Evolutionary conservation across 192 early-diverging fungal species (phyloP).

Genomic region (Coemansia umbellata): DNA sequence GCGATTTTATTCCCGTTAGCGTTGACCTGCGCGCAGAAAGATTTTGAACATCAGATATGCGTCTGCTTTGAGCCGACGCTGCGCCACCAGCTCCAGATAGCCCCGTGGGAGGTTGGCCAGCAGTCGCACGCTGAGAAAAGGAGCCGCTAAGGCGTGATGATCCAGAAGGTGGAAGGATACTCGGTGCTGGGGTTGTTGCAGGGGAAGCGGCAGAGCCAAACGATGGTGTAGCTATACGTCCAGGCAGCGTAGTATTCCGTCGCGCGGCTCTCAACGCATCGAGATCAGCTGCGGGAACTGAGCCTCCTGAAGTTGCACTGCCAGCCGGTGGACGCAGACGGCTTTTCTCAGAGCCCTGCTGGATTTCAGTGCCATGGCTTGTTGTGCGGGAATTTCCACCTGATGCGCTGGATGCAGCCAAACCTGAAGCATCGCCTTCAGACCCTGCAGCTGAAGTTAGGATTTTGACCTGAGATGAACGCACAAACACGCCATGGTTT

Average conservation of each 20-base stretch:
- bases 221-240: slow-evolving; percentile 6
- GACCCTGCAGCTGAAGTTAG: slow-evolving; percentile 5
- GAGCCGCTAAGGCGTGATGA: slow-evolving; percentile 9
- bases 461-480: slow-evolving; percentile 57
- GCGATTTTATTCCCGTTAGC: slow-evolving; percentile 13
- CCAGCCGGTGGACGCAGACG: slow-evolving; percentile 2
- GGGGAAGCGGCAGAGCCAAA: slow-evolving; percentile 1
- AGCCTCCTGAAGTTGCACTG: not conserved
- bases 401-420: not conserved
- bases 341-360: not conserved
- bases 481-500: slow-evolving; percentile 75
- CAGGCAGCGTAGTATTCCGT: slow-evolving; percentile 16
- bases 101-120: not conserved
- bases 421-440: not conserved
- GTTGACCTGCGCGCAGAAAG: slow-evolving; percentile 18
- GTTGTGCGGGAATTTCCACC: slow-evolving; percentile 8
- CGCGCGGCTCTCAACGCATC: slow-evolving; percentile 21
- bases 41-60: slow-evolving; percentile 1
- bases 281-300: not conserved
- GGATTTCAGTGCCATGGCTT: slow-evolving; percentile 25
- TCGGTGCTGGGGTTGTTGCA: slow-evolving; percentile 1
- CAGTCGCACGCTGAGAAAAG: slow-evolving; percentile 2
- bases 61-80: not conserved
- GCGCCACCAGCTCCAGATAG: not conserved
- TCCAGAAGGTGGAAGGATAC: slow-evolving; percentile 9